A percentile compares a stretch with the other conserved stretches of the same genome.
phyloP scores from a whole-genome alignment of 352 stramenopile genomes.

The Blastocystis sp. region DNA sequence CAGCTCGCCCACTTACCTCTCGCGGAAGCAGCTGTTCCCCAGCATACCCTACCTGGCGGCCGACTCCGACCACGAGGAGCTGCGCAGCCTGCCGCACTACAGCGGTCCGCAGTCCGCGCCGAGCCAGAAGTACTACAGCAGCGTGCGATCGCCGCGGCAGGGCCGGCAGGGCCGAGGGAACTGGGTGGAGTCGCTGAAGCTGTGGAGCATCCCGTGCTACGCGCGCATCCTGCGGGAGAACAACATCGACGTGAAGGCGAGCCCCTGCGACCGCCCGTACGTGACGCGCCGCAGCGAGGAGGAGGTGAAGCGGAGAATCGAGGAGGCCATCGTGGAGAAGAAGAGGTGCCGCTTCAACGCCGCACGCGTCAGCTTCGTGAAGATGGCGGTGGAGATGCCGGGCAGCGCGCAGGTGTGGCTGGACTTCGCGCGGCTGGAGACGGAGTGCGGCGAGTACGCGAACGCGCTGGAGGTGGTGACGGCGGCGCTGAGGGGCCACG shows the following conservation, averaged over 20 bases:
- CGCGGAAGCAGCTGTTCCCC: no score
- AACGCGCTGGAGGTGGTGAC: slow-evolving; percentile 77
- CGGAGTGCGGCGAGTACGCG: slow-evolving; percentile 79
- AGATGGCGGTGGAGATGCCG: slow-evolving; percentile 30
- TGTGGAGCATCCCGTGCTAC: not conserved
- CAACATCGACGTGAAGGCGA: not conserved
- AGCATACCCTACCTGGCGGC: no score
- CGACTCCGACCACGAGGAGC: no score
- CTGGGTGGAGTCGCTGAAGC: not conserved
- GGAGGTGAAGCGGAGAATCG: slow-evolving; percentile 33
- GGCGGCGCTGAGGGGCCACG: slow-evolving; percentile 77
- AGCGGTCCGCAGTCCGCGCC: no score
- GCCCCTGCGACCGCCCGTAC: not conserved
- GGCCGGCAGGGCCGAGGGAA: not conserved
- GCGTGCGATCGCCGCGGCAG: no score
- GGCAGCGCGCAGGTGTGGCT: slow-evolving; percentile 77
- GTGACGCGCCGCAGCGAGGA: not conserved
- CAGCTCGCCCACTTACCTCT: no score
- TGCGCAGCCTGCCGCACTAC: no score
- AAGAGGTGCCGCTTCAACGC: slow-evolving; percentile 31
- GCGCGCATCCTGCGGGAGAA: not conserved
- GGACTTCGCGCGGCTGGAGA: slow-evolving; percentile 83
- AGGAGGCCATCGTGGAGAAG: slow-evolving; percentile 49
- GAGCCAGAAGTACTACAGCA: no score
- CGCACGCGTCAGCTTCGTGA: slow-evolving; percentile 6